Evolutionary conservation across 2,329 filamentous ascomycete species (phyloP).

Genomic region (Arthrobotrys sinensis): DNA sequence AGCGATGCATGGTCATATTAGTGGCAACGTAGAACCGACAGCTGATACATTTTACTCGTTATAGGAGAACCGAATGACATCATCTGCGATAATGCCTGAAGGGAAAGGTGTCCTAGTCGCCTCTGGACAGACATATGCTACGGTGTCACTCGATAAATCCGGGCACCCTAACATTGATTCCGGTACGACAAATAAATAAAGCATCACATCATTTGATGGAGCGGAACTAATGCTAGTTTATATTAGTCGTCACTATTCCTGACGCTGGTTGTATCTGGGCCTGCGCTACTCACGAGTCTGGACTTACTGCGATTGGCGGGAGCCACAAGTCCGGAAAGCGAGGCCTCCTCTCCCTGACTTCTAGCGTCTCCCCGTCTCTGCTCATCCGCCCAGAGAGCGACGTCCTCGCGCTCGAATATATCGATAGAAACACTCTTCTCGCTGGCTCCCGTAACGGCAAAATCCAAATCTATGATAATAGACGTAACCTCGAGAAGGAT

Average conservation of each 20-base stretch:
- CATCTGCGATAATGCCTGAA: conserved; percentile 57
- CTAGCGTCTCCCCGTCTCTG: conserved; percentile 24
- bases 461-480: conserved; percentile 56
- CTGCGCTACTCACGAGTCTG: conserved; percentile 39
- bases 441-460: conserved; percentile 58
- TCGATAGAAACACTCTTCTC: conserved; percentile 50
- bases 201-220: background rate
- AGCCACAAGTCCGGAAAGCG: conserved; percentile 49
- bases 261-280: conserved; percentile 54
- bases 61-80: conserved; percentile 58
- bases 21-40: background rate
- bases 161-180: conserved; percentile 45
- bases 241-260: conserved; percentile 39
- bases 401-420: conserved; percentile 46
- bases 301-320: conserved; percentile 46
- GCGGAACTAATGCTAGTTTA: background rate
- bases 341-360: conserved; percentile 48
- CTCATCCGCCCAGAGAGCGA: conserved; percentile 53
- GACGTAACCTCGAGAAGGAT: conserved; percentile 58
- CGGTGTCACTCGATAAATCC: conserved; percentile 43
- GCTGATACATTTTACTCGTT: background rate
- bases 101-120: conserved; percentile 53
- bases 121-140: conserved; percentile 49
- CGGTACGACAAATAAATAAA: conserved; percentile 8
- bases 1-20: background rate